phyloP scores from a whole-genome alignment of 192 early-diverging fungal genomes.

The Phycomyces blakesleeanus region DNA sequence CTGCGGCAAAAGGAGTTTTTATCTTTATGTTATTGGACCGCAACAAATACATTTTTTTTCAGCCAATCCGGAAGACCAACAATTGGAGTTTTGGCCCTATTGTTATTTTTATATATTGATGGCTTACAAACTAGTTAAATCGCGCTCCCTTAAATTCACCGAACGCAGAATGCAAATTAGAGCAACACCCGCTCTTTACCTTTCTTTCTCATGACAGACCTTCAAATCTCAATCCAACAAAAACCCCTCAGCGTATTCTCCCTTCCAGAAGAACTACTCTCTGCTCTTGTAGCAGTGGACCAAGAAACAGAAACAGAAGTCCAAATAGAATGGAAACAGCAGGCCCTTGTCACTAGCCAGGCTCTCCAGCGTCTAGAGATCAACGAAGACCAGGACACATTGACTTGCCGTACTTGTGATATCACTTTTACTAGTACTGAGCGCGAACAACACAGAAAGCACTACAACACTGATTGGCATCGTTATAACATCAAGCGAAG shows the following conservation, averaged over 20 bases:
- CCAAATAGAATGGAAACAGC: background rate
- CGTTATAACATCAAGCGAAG: conserved; percentile 54
- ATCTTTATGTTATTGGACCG: too few species aligned
- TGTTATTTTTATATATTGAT: too few species aligned
- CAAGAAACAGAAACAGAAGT: background rate
- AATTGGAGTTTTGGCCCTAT: too few species aligned
- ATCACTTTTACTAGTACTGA: conserved; percentile 26
- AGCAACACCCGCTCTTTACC: too few species aligned
- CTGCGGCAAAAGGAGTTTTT: too few species aligned
- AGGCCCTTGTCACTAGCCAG: conserved; percentile 1
- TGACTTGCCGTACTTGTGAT: conserved; percentile 46
- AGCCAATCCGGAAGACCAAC: too few species aligned
- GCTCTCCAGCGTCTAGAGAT: conserved; percentile 15
- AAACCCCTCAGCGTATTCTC: conserved; percentile 2
- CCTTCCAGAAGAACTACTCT: conserved; percentile 12
- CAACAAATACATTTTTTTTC: too few species aligned
- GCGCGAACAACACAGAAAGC: conserved; percentile 40
- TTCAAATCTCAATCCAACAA: background rate
- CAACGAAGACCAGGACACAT: conserved; percentile 15
- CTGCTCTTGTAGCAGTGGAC: background rate
- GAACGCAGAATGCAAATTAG: too few species aligned
- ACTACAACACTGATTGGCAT: conserved; percentile 54
- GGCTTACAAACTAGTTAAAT: too few species aligned
- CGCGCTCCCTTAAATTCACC: too few species aligned
- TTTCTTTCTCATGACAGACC: background rate